Base-by-base conservation (phyloP, 495 filamentous ascomycete species). In the Amphirosellinia nigrospora region DNA sequence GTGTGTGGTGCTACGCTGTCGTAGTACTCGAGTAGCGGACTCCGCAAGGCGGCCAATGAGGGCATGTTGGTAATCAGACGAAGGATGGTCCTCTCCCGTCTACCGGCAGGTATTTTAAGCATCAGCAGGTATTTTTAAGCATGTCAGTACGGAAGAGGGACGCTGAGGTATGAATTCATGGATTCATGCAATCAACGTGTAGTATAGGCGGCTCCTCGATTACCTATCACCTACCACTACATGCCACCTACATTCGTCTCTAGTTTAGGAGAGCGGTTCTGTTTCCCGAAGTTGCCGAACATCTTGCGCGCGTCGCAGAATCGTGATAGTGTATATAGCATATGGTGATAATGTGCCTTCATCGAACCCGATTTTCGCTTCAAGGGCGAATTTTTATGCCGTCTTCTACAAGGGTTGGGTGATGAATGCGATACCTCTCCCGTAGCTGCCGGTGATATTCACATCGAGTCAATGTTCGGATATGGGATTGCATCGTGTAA, bases 11-110 rank as follows among this genome's bases (percentile, higher is more conserved):
- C 66, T 39, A 69, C 66, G 45, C 56, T 69, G 66, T 53, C 66
- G 66, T 69, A 61, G 56, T 30, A 69, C 66, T 50, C 39, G 66
- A 69, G 58, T 8, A 43, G 66, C 66, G 32, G 56, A 45, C 39
- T n/a, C 62, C 58, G 56, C 66, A 69, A 62, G 66, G 66, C 66
- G 66, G 56, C 66, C 66, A 69, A 69, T 69, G 23, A 43, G 56
- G 16, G 43, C 6, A 15, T n/a, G 46, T 36, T 11, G 30, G 30
- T 45, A 58, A 53, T 45, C 32, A 39, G 56, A 48, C n/a, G 32
- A 46, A 19, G 30, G 53, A 34, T 60, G 66, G 43, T 28, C 55
- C 53, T 39, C 46, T 64, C 19, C 46, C 63, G 45, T 41, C 36
- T 41, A 9, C 9, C 46, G 53, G 32, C 30, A 28, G n/a, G 32